Percentiles rank a stretch among this genome's conserved stretches.
Evolutionary conservation across 2,329 filamentous ascomycete species (phyloP).

Genomic region (Penicillium aurantiogriseum): DNA sequence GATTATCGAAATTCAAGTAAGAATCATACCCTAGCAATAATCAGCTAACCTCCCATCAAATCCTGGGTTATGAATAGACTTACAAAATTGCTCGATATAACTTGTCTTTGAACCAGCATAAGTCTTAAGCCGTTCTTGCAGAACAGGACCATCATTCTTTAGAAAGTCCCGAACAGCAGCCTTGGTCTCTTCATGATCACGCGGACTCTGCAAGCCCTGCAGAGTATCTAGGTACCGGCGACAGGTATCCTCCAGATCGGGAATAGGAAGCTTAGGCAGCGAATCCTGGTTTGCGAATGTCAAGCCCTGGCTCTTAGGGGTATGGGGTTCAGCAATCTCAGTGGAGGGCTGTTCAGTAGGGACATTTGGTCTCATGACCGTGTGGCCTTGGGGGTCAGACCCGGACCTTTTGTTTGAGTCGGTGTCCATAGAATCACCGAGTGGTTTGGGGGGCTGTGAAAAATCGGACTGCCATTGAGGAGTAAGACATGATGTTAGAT

Average conservation of each 20-base stretch:
- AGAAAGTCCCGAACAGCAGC: slow-evolving; percentile 81
- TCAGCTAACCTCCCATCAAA: slow-evolving; percentile 6
- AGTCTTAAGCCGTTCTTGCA: slow-evolving; percentile 85
- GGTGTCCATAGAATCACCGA: slow-evolving; percentile 65
- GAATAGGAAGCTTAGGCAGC: slow-evolving; percentile 88
- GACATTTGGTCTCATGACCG: slow-evolving; percentile 28
- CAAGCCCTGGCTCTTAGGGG: slow-evolving; percentile 61
- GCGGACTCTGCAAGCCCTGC: slow-evolving; percentile 72
- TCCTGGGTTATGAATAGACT: slow-evolving; percentile 37
- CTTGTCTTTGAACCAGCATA: slow-evolving; percentile 90
- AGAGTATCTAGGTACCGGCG: slow-evolving; percentile 77
- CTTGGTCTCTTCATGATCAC: slow-evolving; percentile 80
- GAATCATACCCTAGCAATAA: slow-evolving; percentile 84
- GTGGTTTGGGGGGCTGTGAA: slow-evolving; percentile 71
- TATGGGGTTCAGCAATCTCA: slow-evolving; percentile 11
- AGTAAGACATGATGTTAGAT: slow-evolving; percentile 59
- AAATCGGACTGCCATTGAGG: slow-evolving; percentile 64
- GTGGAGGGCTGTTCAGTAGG: slow-evolving; percentile 10
- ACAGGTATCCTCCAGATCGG: slow-evolving; percentile 75
- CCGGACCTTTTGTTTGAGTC: slow-evolving; percentile 4
- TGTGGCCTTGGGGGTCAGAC: slow-evolving; percentile 13
- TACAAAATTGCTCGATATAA: slow-evolving; percentile 99
- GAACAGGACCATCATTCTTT: slow-evolving; percentile 71
- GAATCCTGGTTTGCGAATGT: slow-evolving; percentile 88
- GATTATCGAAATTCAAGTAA: slow-evolving; percentile 96